These are phyloP conservation scores for Bremia lactucae DNA, from an alignment of 352 stramenopile species.

Conservation along the genomic window DNA sequence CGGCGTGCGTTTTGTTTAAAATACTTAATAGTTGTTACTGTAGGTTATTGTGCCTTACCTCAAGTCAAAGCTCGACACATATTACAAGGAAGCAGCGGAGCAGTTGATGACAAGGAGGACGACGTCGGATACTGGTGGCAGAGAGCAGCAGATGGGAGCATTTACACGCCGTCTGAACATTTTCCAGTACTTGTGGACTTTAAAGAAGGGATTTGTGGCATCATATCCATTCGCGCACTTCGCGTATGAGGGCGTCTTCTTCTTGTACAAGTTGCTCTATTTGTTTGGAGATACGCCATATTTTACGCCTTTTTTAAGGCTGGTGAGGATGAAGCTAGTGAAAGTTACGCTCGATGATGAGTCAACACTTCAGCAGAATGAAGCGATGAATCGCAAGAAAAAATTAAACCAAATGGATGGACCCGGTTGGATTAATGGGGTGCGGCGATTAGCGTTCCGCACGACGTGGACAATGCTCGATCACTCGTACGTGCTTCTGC, in stretches of 20 bases:
- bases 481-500: slow-evolving; percentile 72
- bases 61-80: slow-evolving; percentile 65
- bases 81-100: slow-evolving; percentile 37
- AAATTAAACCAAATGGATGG: slow-evolving; percentile 39
- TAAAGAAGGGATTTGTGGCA: slow-evolving; percentile 53
- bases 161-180: slow-evolving; percentile 42
- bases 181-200: slow-evolving; percentile 32
- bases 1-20: not conserved
- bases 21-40: not conserved
- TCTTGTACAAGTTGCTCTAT: slow-evolving; percentile 83
- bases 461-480: slow-evolving; percentile 60
- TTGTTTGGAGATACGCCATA: slow-evolving; percentile 75
- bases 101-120: slow-evolving; percentile 15
- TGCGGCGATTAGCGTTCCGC: slow-evolving; percentile 35
- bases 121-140: not conserved
- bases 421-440: slow-evolving; percentile 25
- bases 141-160: slow-evolving; percentile 9
- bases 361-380: slow-evolving; percentile 41
- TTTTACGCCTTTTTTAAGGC: slow-evolving; percentile 68
- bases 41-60: slow-evolving; percentile 67
- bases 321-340: slow-evolving; percentile 65
- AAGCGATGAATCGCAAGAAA: slow-evolving; percentile 40
- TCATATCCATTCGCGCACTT: slow-evolving; percentile 74
- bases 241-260: slow-evolving; percentile 68
- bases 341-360: slow-evolving; percentile 62